Base-by-base conservation (phyloP, 306 rosid genomes). In the Calophaca sinica region DNA sequence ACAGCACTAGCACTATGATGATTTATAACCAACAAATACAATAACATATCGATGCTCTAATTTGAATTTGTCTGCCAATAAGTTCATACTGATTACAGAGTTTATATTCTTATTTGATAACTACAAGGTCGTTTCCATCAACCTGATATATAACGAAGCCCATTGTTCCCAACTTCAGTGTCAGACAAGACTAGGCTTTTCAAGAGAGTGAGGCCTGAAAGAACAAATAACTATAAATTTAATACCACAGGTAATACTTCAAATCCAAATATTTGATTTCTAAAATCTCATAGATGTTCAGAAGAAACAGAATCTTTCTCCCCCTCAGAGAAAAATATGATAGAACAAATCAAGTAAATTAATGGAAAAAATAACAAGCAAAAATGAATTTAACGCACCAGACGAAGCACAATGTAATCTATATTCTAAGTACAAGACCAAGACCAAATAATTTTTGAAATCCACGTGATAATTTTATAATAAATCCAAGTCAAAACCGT, bases 151-250 rank as follows among this genome's bases (percentile, higher is more conserved):
- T 84, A 86, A 15, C 85, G 87, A 33, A 94, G 93, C 74, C 99
- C 99, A 52, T 78, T 80, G 88, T 87, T 88, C 66, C 92, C 91
- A 79, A 94, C 91, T 74, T 87, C 84, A 79, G 96, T 92, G 72
- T 94, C 99, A 32, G 99, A 94, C 87, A 94, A 78, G 82, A 90
- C 96, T 68, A 94, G 84, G 79, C 88, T 84, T 90, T 89, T 94
- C 89, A 94, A 85, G 64, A 72, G 84, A 63, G 57, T 64, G 61
- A 94, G 93, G 52, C 88, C 99, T 94, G 86, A 63, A 82, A 86
- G 75, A 75, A 62, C 44, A 85, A 79, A 74, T 51, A 60, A 48
- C 61, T 33, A 35, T 38, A 35, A 81, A 62, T 77, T 75, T 46
- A 74, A 72, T 12, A 66, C 46, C 55, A 32, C 2, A 60, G 20